Evolutionary conservation across 2,329 filamentous ascomycete species (phyloP).

Genomic region (Allantophomopsis lycopodina): DNA sequence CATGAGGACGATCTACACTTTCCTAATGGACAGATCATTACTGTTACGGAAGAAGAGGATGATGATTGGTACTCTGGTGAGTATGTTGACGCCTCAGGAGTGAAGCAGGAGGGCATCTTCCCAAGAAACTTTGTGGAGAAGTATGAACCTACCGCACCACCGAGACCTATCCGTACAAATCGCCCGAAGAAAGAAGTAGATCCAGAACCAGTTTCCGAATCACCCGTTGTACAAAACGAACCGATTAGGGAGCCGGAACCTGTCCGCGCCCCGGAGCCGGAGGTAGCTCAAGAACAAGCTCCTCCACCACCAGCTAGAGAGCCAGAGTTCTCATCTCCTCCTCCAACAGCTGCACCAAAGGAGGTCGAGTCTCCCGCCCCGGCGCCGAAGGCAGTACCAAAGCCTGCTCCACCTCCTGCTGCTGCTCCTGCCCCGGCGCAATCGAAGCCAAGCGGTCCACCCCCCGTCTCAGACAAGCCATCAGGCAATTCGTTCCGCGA

Average conservation of each 20-base stretch:
- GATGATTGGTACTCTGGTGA: constrained; percentile 88
- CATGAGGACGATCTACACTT: constrained; percentile 96
- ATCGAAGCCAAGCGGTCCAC: constrained; percentile 38
- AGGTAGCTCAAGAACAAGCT: constrained; percentile 21
- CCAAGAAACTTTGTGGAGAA: constrained; percentile 95
- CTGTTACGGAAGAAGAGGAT: constrained; percentile 84
- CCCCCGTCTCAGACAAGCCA: constrained; percentile 64
- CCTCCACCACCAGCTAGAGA: constrained; percentile 19
- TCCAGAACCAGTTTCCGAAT: constrained; percentile 18
- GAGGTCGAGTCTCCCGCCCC: constrained; percentile 16
- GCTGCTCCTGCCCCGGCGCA: constrained; percentile 7
- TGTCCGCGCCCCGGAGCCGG: constrained; percentile 10
- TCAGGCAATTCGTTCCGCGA: constrained; percentile 72
- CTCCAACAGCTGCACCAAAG: constrained; percentile 16
- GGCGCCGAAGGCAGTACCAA: constrained; percentile 25
- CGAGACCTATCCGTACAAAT: constrained; percentile 60
- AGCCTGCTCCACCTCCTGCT: constrained; percentile 19
- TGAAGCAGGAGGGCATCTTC: constrained; percentile 75
- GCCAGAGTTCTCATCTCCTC: constrained; percentile 22
- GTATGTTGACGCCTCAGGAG: constrained; percentile 64
- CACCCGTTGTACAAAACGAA: constrained; percentile 18
- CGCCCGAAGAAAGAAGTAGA: constrained; percentile 47
- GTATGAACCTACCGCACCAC: constrained; percentile 82
- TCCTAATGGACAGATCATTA: constrained; percentile 74
- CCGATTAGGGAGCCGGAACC: background rate